Percentiles rank a stretch among this genome's conserved stretches.
Conservation (phyloP, 2,329 filamentous ascomycete genomes). For the Neopestalotiopsis rosae region DNA sequence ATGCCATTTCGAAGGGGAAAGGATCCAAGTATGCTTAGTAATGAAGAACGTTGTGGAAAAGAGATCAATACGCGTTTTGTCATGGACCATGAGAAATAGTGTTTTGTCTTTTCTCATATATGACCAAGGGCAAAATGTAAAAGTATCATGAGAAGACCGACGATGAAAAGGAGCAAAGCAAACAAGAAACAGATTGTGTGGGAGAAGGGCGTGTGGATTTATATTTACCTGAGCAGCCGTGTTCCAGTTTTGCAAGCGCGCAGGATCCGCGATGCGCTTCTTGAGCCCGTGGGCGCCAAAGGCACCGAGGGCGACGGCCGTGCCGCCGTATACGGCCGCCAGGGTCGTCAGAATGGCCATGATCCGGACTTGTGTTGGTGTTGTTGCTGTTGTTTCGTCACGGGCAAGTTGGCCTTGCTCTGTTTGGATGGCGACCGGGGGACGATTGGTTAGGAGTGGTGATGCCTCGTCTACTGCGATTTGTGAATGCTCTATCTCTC, state of each 20-base stretch:
- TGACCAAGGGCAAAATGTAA: too few relatives aligned
- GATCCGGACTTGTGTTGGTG: conserved; percentile 2
- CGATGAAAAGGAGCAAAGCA: not conserved
- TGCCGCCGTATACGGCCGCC: conserved; percentile 66
- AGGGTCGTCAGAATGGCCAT: conserved; percentile 59
- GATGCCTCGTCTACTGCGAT: not conserved
- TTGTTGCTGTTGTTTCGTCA: not conserved
- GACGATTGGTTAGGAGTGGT: not conserved
- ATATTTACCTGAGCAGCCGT: conserved; percentile 62
- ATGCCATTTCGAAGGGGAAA: too few relatives aligned
- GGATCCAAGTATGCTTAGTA: too few relatives aligned
- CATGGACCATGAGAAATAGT: too few relatives aligned
- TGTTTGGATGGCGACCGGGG: not conserved
- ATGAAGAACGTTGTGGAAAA: too few relatives aligned
- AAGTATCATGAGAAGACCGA: not conserved
- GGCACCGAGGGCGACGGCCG: conserved; percentile 65
- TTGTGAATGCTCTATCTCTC: not conserved
- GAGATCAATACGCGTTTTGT: too few relatives aligned
- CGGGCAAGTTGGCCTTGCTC: not conserved
- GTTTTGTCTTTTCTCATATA: too few relatives aligned
- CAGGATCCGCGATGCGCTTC: conserved; percentile 62
- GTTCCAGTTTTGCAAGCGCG: conserved; percentile 62
- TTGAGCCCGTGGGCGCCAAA: conserved; percentile 74
- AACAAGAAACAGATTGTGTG: not conserved
- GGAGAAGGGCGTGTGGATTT: not conserved